Evolutionary conservation across 768 basidiomycete genomes (phyloP).

Genomic region (Vishniacozyma victoriae): DNA sequence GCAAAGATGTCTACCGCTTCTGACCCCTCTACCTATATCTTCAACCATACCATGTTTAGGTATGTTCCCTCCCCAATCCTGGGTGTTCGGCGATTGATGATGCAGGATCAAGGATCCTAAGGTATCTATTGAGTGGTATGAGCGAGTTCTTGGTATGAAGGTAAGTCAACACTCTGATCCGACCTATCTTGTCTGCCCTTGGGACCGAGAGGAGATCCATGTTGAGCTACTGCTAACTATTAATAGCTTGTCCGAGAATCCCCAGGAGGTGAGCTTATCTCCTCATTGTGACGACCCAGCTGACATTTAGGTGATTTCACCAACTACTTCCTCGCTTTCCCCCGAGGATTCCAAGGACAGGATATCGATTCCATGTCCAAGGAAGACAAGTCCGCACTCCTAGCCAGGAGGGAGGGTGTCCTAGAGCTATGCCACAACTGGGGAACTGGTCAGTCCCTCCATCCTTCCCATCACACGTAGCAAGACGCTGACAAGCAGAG

Average conservation of each 20-base stretch:
- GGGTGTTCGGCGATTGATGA: background rate
- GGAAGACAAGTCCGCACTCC: slow-evolving; percentile 54
- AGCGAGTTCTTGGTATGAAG: slow-evolving; percentile 67
- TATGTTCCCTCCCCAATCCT: background rate
- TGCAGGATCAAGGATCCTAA: slow-evolving; percentile 82
- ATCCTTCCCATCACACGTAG: background rate
- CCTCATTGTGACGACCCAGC: slow-evolving; percentile 17
- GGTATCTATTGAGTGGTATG: slow-evolving; percentile 72
- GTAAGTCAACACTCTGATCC: slow-evolving; percentile 49
- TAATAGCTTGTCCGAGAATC: slow-evolving; percentile 48
- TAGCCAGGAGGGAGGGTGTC: slow-evolving; percentile 62
- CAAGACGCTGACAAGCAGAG: slow-evolving; percentile 56
- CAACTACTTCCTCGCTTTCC: slow-evolving; percentile 78
- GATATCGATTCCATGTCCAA: slow-evolving; percentile 51
- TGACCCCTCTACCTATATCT: slow-evolving; percentile 26
- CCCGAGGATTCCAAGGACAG: slow-evolving; percentile 50
- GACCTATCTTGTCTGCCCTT: slow-evolving; percentile 6
- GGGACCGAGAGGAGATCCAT: background rate
- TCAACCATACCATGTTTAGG: slow-evolving; percentile 47
- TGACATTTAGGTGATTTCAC: slow-evolving; percentile 51
- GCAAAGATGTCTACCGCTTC: slow-evolving; percentile 6
- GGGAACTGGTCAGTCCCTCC: slow-evolving; percentile 28
- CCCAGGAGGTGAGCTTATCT: slow-evolving; percentile 29
- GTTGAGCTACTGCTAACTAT: slow-evolving; percentile 35
- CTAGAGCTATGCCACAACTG: slow-evolving; percentile 42